Evolutionary conservation across 345 rosid species (phyloP), one percentile per base, ranked within the genome.

Genomic region (Turnera subulata): DNA sequence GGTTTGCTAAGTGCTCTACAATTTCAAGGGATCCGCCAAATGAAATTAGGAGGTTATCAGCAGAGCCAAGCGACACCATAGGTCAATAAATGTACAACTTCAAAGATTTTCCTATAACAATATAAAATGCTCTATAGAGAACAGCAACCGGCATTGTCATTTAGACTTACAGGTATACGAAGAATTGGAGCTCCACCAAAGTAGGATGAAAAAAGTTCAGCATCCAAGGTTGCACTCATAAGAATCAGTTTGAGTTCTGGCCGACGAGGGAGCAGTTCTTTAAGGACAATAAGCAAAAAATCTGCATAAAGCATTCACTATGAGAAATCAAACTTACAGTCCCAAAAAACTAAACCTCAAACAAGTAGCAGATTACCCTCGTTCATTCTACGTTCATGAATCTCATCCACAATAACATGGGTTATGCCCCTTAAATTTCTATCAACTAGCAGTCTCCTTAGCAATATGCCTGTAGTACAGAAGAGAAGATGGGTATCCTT

Each of bases 351-450:
- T 35, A 33, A 57, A 32, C 39, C 51, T 53, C 57, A 22, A 46
- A 50, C 23, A 24, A 54, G 59, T 58, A 56, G 62, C 15, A 65
- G 19, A 65, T 66, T 82, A 85, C 98, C 98, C 73, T 88, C 98
- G 70, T 84, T 86, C 92, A 91, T 88, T 76, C 95, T 96, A 64
- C 96, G 98, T 65, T 91, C 98, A 61, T 91, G 98, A 68, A 91
- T 88, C 81, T 91, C 98, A 73, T 91, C 98, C 63, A 91, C 92
- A 40, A 91, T 78, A 48, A 91, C 92, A 76, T 91, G 88, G 64
- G 86, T 88, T 67, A 88, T 78, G 48, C 96, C 98, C 62, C 77
- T 86, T 68, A 91, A 73, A 71, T 67, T 88, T 76, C 83, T 81
- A 82, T 91, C 98, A 50, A 82, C 84, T 55, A 91, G 86, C 76